phyloP scores from a whole-genome alignment of 2,329 filamentous ascomycete genomes.

The Colletotrichum tanaceti region DNA sequence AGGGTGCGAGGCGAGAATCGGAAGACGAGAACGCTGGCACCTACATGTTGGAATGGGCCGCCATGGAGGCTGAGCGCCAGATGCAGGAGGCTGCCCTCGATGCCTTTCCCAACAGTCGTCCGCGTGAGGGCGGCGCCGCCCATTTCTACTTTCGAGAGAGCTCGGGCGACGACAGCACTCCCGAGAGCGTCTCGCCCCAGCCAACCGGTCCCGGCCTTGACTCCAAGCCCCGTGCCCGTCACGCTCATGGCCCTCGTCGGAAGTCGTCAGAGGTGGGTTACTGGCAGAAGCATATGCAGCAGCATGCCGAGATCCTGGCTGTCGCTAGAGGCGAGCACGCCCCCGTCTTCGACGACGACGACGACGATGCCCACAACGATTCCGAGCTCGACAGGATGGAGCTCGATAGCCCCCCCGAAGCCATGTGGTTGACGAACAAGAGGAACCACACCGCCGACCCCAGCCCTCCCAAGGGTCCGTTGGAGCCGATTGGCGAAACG shows the following conservation, averaged over 20 bases:
- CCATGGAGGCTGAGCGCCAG: conserved; percentile 82
- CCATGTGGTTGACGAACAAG: conserved; percentile 55
- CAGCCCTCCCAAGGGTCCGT: conserved; percentile 2
- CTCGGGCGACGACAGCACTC: conserved; percentile 65
- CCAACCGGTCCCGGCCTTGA: conserved; percentile 44
- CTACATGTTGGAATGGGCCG: conserved; percentile 83
- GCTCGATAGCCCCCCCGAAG: conserved; percentile 53
- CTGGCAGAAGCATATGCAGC: conserved; percentile 84
- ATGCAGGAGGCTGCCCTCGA: conserved; percentile 81
- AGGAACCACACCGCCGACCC: conserved; percentile 42
- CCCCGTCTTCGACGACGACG: conserved; percentile 44
- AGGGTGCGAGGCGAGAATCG: conserved; percentile 70
- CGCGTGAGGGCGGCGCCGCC: conserved; percentile 75
- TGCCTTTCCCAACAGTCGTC: conserved; percentile 79
- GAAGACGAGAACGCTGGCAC: conserved; percentile 81
- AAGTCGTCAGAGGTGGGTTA: conserved; percentile 75
- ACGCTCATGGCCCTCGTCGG: conserved; percentile 55
- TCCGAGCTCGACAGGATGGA: conserved; percentile 59
- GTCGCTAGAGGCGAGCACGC: conserved; percentile 52
- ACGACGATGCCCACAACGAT: conserved; percentile 45
- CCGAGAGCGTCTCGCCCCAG: conserved; percentile 52
- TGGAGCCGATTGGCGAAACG: conserved; percentile 39
- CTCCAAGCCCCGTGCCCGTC: conserved; percentile 39
- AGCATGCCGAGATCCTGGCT: conserved; percentile 75
- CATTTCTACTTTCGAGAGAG: conserved; percentile 77